Evolutionary conservation across 768 basidiomycete species (phyloP).

Genomic region (Hebeloma cylindrosporum): DNA sequence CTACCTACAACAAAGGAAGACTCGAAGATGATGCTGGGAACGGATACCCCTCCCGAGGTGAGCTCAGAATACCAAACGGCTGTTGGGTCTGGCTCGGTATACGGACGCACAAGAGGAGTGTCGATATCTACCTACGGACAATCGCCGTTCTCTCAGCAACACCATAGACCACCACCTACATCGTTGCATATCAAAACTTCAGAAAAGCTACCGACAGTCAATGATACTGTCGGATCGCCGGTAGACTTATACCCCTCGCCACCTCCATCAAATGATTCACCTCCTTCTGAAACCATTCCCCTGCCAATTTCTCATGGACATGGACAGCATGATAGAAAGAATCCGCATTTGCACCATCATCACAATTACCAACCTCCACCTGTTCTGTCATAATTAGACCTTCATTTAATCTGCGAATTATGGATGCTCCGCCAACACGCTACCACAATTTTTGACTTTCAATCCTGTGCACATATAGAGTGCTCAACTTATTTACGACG

Average conservation of each 20-base stretch:
- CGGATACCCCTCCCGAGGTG: slow-evolving; percentile 34
- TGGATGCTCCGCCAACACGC: background rate
- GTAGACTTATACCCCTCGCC: slow-evolving; percentile 52
- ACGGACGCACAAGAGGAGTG: slow-evolving; percentile 38
- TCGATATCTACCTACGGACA: slow-evolving; percentile 24
- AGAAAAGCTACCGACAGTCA: slow-evolving; percentile 17
- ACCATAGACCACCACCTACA: slow-evolving; percentile 19
- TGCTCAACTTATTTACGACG: too few species aligned
- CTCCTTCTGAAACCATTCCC: slow-evolving; percentile 28
- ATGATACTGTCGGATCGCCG: slow-evolving; percentile 27
- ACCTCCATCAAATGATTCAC: slow-evolving; percentile 39
- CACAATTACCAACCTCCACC: slow-evolving; percentile 4
- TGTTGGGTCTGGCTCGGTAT: slow-evolving; percentile 35
- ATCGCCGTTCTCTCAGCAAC: slow-evolving; percentile 17
- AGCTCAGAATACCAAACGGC: slow-evolving; percentile 24
- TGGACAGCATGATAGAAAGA: slow-evolving; percentile 6
- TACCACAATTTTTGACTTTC: background rate
- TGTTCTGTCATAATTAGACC: slow-evolving; percentile 2
- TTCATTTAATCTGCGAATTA: background rate
- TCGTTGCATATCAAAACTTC: slow-evolving; percentile 27
- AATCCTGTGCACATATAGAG: background rate
- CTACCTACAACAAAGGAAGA: slow-evolving; percentile 71
- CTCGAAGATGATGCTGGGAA: slow-evolving; percentile 45
- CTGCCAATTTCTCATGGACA: slow-evolving; percentile 16
- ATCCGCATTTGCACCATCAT: background rate